Evolutionary conservation across 495 filamentous ascomycete species (phyloP), one percentile per base, ranked within the genome.

Genomic region (Aspergillus campestris): DNA sequence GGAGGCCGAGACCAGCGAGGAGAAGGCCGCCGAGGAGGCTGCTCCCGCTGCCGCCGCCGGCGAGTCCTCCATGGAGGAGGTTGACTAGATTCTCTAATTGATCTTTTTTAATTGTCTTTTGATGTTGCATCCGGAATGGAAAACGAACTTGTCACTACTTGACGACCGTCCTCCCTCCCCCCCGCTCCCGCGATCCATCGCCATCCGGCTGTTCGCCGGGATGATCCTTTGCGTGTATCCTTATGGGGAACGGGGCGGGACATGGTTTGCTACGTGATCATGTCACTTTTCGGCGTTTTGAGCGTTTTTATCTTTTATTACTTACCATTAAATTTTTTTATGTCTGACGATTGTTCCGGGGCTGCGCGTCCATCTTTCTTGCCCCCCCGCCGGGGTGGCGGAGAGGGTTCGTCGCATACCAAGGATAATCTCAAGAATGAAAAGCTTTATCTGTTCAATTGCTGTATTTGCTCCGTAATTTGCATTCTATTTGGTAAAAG

Each of bases 41-140:
- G 73, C 76, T 34, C 75, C 82, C 31, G 73, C 73, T 12, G 77
- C 73, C 55, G 75, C 70, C 42, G 65, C 77, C 29, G 77, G 70
- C 46, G 81, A 83, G 78, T 78, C 73, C 64, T 75, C 80, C 54
- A 84, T 84, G 80, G 80, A 84, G 74, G 80, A 84, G 73, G 80
- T 84, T 56, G 80, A 84, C 72, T 84, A 82, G 65, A 75, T 58
- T 62, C 42, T 34, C 47, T 46, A 11, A 47, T 40, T 12, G 31
- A 31, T 44, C 12, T 30, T 47, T 30, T 47, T 40, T 13, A 14
- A 14, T 44, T 48, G 24, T 31, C 37, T 38, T 44, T 35, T 45
- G 47, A 55, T 37, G 8, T 8, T 27, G 37, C 13, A 15, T 35
- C 34, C 35, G 43, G 42, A 37, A 51, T 38, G 24, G 39, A 6